Evolutionary conservation across 768 basidiomycete genomes (phyloP).

Genomic region (Xerocomellus dryophilus): DNA sequence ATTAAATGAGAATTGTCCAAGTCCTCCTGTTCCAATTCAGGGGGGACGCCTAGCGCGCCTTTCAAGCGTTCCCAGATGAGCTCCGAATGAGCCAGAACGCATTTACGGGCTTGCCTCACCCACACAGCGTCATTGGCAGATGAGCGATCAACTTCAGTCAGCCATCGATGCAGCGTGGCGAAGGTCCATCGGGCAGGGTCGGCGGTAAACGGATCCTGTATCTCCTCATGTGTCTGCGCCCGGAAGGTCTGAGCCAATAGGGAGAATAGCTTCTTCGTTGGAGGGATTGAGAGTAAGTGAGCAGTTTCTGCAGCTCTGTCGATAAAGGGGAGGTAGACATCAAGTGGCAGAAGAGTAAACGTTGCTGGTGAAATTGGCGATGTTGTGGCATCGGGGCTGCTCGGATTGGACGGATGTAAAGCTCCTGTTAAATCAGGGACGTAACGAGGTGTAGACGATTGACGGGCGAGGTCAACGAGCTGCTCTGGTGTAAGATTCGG

Average conservation of each 20-base stretch:
- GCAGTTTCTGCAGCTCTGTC: conserved; percentile 77
- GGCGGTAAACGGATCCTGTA: conserved; percentile 36
- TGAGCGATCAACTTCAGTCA: conserved; percentile 61
- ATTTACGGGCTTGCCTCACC: conserved; percentile 69
- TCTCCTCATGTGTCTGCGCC: conserved; percentile 26
- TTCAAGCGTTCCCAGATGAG: conserved; percentile 92
- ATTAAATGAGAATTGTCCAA: not conserved
- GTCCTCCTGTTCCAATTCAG: conserved; percentile 73
- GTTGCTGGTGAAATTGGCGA: conserved; percentile 42
- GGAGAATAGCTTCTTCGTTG: conserved; percentile 67
- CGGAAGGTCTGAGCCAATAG: conserved; percentile 72
- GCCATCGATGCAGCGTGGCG: conserved; percentile 61
- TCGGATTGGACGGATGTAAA: conserved; percentile 1
- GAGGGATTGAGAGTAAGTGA: conserved; percentile 59
- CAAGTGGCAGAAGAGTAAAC: conserved; percentile 73
- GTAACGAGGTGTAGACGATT: conserved; percentile 46
- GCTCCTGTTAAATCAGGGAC: not conserved
- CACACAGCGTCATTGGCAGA: conserved; percentile 68
- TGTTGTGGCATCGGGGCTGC: not conserved
- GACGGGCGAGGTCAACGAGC: conserved; percentile 67
- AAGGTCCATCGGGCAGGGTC: conserved; percentile 74
- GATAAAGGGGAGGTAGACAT: conserved; percentile 82
- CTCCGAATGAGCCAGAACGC: conserved; percentile 74
- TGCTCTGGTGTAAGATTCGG: conserved; percentile 68
- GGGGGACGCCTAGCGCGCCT: conserved; percentile 82